A percentile compares a stretch with the other conserved stretches of the same genome.
phyloP scores from a whole-genome alignment of 306 rosid genomes.

The Prosopis cineraria region DNA sequence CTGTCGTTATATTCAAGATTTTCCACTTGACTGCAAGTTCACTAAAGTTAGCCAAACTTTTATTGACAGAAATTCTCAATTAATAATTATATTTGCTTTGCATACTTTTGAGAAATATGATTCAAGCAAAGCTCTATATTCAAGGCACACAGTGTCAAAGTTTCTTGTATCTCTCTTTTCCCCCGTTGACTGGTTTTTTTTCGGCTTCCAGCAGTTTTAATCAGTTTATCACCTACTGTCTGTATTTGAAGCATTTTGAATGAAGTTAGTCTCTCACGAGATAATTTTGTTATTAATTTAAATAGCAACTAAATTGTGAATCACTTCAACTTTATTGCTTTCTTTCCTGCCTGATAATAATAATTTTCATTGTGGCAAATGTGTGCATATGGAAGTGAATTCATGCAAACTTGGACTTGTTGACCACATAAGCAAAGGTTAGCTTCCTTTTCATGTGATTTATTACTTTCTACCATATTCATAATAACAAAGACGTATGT shows the following conservation, averaged over 20 bases:
- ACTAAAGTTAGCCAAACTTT: neutral
- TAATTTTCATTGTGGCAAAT: slow-evolving; percentile 35
- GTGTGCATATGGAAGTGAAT: slow-evolving; percentile 59
- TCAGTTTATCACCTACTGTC: neutral
- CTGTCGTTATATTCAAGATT: neutral
- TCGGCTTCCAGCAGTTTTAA: neutral
- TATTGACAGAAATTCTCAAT: neutral
- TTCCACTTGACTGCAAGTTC: neutral
- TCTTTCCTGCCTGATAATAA: slow-evolving; percentile 30
- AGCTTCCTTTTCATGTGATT: neutral
- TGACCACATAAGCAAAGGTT: slow-evolving; percentile 31
- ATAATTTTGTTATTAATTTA: neutral
- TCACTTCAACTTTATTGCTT: slow-evolving; percentile 17
- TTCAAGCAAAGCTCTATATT: neutral
- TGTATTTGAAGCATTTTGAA: slow-evolving; percentile 8
- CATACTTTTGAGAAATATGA: neutral
- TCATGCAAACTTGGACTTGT: slow-evolving; percentile 64
- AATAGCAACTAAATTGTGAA: neutral
- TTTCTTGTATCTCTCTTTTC: neutral
- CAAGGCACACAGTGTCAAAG: neutral
- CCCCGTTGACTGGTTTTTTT: too few species aligned
- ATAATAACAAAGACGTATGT: neutral
- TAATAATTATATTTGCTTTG: neutral
- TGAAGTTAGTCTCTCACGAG: neutral
- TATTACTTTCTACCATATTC: neutral